Conservation (phyloP, 441 rosid genomes). For the Jatropha multifida region DNA sequence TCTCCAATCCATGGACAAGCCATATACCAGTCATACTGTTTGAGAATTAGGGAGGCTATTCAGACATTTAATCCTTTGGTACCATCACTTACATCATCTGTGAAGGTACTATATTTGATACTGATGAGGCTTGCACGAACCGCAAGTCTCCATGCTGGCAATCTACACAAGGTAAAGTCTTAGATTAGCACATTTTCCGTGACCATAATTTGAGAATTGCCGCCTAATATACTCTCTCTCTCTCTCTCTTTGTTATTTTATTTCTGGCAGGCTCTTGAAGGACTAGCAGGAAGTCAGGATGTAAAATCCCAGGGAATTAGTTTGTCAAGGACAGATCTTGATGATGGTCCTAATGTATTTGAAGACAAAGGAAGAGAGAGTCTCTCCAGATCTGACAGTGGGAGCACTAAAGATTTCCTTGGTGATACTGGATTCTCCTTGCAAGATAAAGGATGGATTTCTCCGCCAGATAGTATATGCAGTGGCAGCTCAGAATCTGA, state of each 20-base stretch:
- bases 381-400: slow-evolving; percentile 47
- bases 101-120: slow-evolving; percentile 65
- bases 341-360: slow-evolving; percentile 40
- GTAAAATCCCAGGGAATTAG: slow-evolving; percentile 56
- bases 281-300: slow-evolving; percentile 72
- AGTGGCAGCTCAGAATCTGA: slow-evolving; percentile 60
- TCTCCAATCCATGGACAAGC: slow-evolving; percentile 94
- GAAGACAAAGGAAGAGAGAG: slow-evolving; percentile 45
- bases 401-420: slow-evolving; percentile 39
- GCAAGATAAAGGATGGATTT: slow-evolving; percentile 76
- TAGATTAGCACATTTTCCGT: slow-evolving; percentile 11
- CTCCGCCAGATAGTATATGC: slow-evolving; percentile 75
- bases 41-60: slow-evolving; percentile 74
- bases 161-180: slow-evolving; percentile 70
- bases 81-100: slow-evolving; percentile 58
- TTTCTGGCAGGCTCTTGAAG: slow-evolving; percentile 67
- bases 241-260: slow-evolving; percentile 8
- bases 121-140: slow-evolving; percentile 77
- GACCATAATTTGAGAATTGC: slow-evolving; percentile 13
- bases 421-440: slow-evolving; percentile 40
- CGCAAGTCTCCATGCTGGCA: slow-evolving; percentile 92
- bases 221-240: slow-evolving; percentile 13
- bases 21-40: slow-evolving; percentile 81
- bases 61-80: slow-evolving; percentile 65
- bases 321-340: slow-evolving; percentile 53